phyloP scores from a whole-genome alignment of 306 rosid species.

The Lathyrus sativus region DNA sequence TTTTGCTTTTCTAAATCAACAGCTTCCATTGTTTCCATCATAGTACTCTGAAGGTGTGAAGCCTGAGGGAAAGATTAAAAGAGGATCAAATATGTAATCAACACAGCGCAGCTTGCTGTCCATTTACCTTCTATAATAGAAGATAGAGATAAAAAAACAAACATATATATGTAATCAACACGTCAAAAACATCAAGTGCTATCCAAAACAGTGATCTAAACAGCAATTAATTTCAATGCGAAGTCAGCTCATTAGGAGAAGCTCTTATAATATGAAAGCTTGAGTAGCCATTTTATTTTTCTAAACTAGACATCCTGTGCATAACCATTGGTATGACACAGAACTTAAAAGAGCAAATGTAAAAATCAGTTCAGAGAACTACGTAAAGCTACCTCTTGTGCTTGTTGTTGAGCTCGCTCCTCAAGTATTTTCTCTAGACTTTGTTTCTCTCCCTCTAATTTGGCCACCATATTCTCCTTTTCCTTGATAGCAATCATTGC shows the following conservation, averaged over 20 bases:
- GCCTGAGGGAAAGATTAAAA: conserved; percentile 59
- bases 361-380: conserved; percentile 24
- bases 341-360: conserved; percentile 20
- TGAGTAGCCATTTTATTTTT: conserved; percentile 1
- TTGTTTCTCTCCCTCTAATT: conserved; percentile 95
- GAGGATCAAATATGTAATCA: conserved; percentile 23
- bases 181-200: conserved; percentile 10
- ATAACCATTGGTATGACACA: conserved; percentile 9
- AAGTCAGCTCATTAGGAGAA: conserved; percentile 23
- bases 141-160: no score
- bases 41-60: conserved; percentile 77
- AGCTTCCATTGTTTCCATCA: conserved; percentile 98
- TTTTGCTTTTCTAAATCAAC: conserved; percentile 93
- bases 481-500: conserved; percentile 80
- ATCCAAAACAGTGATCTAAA: conserved; percentile 15
- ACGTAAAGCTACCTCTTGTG: conserved; percentile 68
- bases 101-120: not conserved
- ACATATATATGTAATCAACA: conserved; percentile 15
- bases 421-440: conserved; percentile 93
- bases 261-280: not conserved
- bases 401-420: conserved; percentile 86
- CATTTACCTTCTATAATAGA: no score
- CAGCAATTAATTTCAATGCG: not conserved
- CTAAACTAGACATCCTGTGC: conserved; percentile 17
- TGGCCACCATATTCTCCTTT: conserved; percentile 83